Base-by-base conservation (phyloP, 139 green algal species). In the Volvox reticuliferus region DNA sequence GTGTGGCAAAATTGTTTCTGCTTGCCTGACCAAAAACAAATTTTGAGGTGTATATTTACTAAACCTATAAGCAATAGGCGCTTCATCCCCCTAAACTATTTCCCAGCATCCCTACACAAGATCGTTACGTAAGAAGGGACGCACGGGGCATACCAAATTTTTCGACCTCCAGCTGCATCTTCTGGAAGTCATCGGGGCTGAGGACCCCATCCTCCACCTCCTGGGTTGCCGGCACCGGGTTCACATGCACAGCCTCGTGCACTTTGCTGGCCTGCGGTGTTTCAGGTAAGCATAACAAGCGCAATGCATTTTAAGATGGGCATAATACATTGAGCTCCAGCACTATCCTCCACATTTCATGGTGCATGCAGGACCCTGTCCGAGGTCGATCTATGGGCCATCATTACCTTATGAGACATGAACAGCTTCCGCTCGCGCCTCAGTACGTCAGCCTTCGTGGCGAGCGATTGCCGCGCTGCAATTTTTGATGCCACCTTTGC, bases 371-470 rank as follows among this genome's bases (percentile, higher is more conserved):
- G 5, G 5, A 9, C 5, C 44, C 9, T 55, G 44, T 55, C 9
- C 5, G 44, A 55, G 5, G 44, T 9, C 44, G 44, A 73, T 73
- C 24, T 24, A 73, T 30, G 65, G 65, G 65, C 65, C 65, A 79
- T 35, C 71, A 89, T 9, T 17, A 94, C 94, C 86, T 97, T 97
- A 67, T 82, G 80, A 26, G 95, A 96, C 95, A 97, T 96, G 80
- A 97, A 97, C 6, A 90, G 80, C 83, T 94, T 96, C 37, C 94
- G 93, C 68, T 96, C 94, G 33, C 86, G 82, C 71, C 87, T 81
- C 62, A 88, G 9, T 0, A 55, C 73, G 13, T 83, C 86, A 2
- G 55, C 73, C 22, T 55, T 55, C 44, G 5, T 6, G 16, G 36
- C 85, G n/a, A 71, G 36, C 68, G 65, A 26, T 33, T 44, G 67